phyloP scores from a whole-genome alignment of 768 basidiomycete species.

The Mrakia blollopis region DNA sequence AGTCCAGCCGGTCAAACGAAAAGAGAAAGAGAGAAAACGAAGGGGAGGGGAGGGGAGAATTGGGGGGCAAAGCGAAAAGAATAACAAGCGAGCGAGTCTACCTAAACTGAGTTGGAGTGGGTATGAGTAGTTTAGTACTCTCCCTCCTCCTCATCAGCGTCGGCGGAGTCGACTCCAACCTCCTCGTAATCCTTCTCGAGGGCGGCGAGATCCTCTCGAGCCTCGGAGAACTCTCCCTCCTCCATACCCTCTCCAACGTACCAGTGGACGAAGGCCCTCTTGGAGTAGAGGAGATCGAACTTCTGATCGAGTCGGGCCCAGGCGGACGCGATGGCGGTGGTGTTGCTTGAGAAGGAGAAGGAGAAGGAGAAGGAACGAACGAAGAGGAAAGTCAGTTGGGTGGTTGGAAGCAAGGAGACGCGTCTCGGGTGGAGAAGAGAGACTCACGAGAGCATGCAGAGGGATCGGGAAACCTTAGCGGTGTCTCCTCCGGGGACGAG shows the following conservation, averaged over 20 bases:
- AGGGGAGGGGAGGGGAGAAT: no score
- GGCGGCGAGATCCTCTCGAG: slow-evolving; percentile 94
- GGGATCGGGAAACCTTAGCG: slow-evolving; percentile 84
- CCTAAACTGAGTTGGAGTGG: not conserved
- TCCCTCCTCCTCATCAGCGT: slow-evolving; percentile 45
- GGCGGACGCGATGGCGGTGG: slow-evolving; percentile 83
- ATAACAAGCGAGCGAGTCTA: not conserved
- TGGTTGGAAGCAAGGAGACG: not conserved
- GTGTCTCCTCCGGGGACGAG: slow-evolving; percentile 90
- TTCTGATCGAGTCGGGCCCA: slow-evolving; percentile 95
- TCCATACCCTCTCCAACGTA: slow-evolving; percentile 71
- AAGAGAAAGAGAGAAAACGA: no score
- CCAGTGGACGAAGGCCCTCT: slow-evolving; percentile 49
- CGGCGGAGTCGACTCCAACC: slow-evolving; percentile 46
- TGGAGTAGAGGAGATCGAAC: slow-evolving; percentile 97
- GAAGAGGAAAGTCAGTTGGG: not conserved
- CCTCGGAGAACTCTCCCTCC: slow-evolving; percentile 98
- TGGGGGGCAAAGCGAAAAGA: no score
- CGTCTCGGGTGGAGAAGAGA: not conserved
- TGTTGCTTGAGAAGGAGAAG: slow-evolving; percentile 47
- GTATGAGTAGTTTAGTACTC: slow-evolving; percentile 40
- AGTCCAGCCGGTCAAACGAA: not conserved
- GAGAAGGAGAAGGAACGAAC: slow-evolving; percentile 57
- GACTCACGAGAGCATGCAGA: slow-evolving; percentile 71
- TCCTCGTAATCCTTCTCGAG: slow-evolving; percentile 51